Conservation (phyloP, 225 moss, liverwort and hornwort species). For the Pseudisothecium myosuroides region DNA sequence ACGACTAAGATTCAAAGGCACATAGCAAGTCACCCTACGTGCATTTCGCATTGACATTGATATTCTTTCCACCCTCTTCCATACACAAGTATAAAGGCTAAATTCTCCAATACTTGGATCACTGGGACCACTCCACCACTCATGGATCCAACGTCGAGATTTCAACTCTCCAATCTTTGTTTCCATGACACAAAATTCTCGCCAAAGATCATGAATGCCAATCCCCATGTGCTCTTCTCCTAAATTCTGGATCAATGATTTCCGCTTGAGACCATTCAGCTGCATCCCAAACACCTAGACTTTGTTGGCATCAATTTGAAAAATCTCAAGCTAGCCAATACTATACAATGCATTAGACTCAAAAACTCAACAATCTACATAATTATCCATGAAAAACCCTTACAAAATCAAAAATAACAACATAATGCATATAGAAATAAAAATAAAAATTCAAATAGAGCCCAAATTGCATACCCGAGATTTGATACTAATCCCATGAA, state of each 20-base stretch:
- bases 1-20: background rate
- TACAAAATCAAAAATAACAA: background rate
- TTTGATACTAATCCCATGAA: background rate
- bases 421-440: fast-evolving
- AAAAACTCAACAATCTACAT: background rate
- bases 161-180: background rate
- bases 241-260: background rate
- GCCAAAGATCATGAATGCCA: background rate
- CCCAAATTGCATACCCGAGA: background rate
- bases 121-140: background rate
- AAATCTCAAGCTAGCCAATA: too few species aligned
- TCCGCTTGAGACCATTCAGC: background rate
- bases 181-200: background rate
- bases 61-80: background rate
- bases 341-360: fast-evolving
- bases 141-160: background rate
- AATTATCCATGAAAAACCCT: fast-evolving
- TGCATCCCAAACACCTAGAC: background rate
- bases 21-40: fast-evolving
- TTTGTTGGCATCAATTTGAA: fast-evolving
- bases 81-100: background rate
- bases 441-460: background rate
- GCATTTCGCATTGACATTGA: background rate
- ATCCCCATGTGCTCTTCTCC: fast-evolving
- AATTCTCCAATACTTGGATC: background rate